Base-by-base conservation (phyloP, 2,329 filamentous ascomycete species). In the Fusarium compactum region DNA sequence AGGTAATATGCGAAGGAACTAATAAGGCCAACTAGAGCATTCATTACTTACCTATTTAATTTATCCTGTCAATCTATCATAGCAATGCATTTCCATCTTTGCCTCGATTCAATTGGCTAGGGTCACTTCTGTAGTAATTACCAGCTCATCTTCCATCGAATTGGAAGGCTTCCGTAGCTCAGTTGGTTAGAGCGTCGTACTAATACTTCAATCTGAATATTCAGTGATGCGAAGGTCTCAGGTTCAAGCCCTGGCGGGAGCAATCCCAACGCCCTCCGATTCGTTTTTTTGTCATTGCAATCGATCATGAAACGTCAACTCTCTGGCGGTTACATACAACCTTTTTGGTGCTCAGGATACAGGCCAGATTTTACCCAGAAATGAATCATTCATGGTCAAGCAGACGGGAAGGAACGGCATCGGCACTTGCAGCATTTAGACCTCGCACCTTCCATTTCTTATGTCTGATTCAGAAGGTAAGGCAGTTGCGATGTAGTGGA, bases 211-310 rank as follows among this genome's bases (percentile, higher is more conserved):
- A 48, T 57, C 58, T 34, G 57, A 74, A 64, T 69, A 48, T 69
- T 52, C 43, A 56, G 74, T 76, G 27, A 76, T 76, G 74, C 74
- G 74, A 76, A 74, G 74, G 74, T 74, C 74, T 75, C 74, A 74
- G 74, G 74, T 76, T 76, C 74, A 76, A 76, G 74, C 74, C 74
- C 74, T 75, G 74, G 74, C 73, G 74, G 74, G 74, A 76, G 74
- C 74, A 71, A 61, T 73, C 73, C 65, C 73, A 54, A 30, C 16
- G 74, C 71, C 71, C 20, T 74, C 62, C 34, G 27, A 43, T 62
- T 65, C 27, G 12, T 4, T 4, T 66, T 70, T 75, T 73, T 70
- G 38, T 2, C 2, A 2, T 57, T 11, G 30, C 0, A 7, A 24
- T 11, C 7, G 11, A 16, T 24, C 22, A 11, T 3, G 6, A n/a